Evolutionary conservation across 179 eudicot genomes (phyloP).

Genomic region (Patellifolia procumbens): DNA sequence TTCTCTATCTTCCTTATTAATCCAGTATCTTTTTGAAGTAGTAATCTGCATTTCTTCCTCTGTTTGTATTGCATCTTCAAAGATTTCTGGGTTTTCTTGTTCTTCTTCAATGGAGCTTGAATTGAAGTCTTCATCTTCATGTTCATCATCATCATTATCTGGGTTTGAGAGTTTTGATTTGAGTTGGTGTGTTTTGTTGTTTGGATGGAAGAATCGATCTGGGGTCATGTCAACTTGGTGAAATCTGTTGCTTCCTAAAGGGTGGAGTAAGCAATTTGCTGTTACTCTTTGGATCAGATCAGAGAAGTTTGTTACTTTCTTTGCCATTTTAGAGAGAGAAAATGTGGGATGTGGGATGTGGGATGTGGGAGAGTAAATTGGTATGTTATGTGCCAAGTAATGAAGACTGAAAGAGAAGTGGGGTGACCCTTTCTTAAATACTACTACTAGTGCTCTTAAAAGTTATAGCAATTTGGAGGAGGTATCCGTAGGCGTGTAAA

Average conservation of each 20-base stretch:
- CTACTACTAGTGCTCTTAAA: too few relatives aligned
- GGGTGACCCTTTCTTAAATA: too few relatives aligned
- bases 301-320: slow-evolving; percentile 69
- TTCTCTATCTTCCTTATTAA: slow-evolving; percentile 22
- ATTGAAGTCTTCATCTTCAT: slow-evolving; percentile 15
- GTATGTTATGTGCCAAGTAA: not conserved
- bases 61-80: slow-evolving; percentile 28
- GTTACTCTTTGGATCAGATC: slow-evolving; percentile 98
- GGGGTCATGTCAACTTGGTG: slow-evolving; percentile 31
- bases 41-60: slow-evolving; percentile 18
- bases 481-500: too few relatives aligned
- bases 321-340: slow-evolving; percentile 29
- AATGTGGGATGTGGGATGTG: not conserved
- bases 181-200: slow-evolving; percentile 10
- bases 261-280: slow-evolving; percentile 77
- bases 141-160: slow-evolving; percentile 12
- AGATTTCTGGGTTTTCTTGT: slow-evolving; percentile 27
- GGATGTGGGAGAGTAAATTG: not conserved
- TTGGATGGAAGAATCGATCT: slow-evolving; percentile 28
- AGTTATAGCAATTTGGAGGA: too few relatives aligned
- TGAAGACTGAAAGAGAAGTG: not conserved
- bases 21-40: not conserved
- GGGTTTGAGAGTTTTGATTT: slow-evolving; percentile 8
- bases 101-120: slow-evolving; percentile 28
- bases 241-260: slow-evolving; percentile 49